Base-by-base conservation (phyloP, 352 stramenopile genomes). In the Phytophthora cajani region DNA sequence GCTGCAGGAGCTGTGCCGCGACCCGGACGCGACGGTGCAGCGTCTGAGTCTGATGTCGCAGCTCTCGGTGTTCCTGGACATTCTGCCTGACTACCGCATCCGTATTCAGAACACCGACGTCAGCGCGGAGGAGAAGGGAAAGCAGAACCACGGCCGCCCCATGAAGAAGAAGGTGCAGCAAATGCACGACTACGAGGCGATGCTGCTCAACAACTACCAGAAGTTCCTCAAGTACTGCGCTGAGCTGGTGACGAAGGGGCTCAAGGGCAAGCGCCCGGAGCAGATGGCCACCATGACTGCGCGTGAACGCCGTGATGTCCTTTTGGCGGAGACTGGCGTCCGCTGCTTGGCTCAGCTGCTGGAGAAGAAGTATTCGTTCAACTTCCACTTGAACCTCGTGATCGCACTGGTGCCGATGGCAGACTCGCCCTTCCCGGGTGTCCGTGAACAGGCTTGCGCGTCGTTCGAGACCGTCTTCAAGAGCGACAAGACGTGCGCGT, bases 11-110 rank as follows among this genome's bases (percentile, higher is more conserved):
- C 76, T 96, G 30, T 91, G 78, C 42, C 76, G 75, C 19, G 91
- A 97, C 52, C 75, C 83, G 10, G 91, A 97, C 64, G 54, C 75
- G 19, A 92, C 84, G 1, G 80, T 97, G 51, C 81, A 87, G 65
- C 92, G 93, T 57, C 82, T 99, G 8, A 96, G 87, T 21, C 79
- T 98, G 69, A 79, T 99, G 51, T 98, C 94, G 8, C 78, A 98
- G 53, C 74, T 98, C 16, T 97, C 96, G 1, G 93, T 99, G 33
- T 99, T 98, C 61, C 81, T 98, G 46, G 97, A 99, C 60, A 97
- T 99, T 33, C 57, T 99, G 33, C 97, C 97, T 0, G 87, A 94
- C 63, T 99, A 99, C 81, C 89, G 96, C 57, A 98, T 99, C 56
- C 93, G 96, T 63, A 66, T 92, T 23, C 85, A 93, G 33, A 96